Base-by-base conservation (phyloP, 2,329 filamentous ascomycete genomes). In the Alternaria hordeiaustralica region DNA sequence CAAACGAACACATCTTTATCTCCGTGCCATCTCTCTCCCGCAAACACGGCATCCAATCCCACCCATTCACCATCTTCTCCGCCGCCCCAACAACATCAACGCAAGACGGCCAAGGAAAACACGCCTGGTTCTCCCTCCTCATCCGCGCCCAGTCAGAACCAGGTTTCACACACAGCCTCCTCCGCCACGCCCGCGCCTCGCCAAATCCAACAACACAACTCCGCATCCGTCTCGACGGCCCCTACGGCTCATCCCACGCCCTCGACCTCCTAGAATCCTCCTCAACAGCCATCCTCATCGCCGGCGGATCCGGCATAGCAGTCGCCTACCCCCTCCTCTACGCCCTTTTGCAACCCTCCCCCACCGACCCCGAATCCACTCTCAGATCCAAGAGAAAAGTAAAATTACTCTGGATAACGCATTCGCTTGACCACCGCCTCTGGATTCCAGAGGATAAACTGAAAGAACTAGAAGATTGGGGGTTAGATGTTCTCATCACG, bases 61-160 rank as follows among this genome's bases (percentile, higher is more conserved):
- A 91, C 71, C 89, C 89, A 0, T 91, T 91, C 76, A 90, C 88
- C 9, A 89, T 91, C 58, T 86, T 88, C 15, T 90, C 88, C 3
- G 84, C 85, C 0, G 87, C 87, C 10, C 86, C 87, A 1, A 20
- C 57, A 33, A 46, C 44, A 5, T 15, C 18, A 11, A 20, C n/a
- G 26, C 6, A 43, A 47, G 59, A 61, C n/a, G 49, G 15, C 61
- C 61, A 23, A 66, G 78, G n/a, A 30, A 67, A 71, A 12, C 84
- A 87, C 65, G 85, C 84, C 4, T 86, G 82, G 80, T 78, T 90
- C 64, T 82, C 82, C 12, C 83, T 91, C 12, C 82, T 90, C 26
- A 86, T 91, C 64, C 85, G 89, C 64, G 84, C 86, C 5, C 85
- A 88, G 66, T 77, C 83, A 47, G 23, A 60, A 26, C 33, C 69